Conservation (phyloP, 116 monocot species). For the Papilionanthe hybrid region DNA sequence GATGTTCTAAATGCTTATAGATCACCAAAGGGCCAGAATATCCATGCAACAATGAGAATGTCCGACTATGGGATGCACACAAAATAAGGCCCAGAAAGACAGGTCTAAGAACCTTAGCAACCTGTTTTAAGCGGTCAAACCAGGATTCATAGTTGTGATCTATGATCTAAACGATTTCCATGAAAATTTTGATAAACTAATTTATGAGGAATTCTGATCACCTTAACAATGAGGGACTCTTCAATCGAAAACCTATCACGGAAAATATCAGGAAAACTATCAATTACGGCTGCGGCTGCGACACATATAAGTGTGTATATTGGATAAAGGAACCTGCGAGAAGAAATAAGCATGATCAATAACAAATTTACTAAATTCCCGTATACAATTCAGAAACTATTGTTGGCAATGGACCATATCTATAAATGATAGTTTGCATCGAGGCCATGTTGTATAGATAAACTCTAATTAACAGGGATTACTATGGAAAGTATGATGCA, state of each 20-base stretch:
- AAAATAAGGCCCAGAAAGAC: constrained; percentile 80
- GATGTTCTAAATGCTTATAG: constrained; percentile 80
- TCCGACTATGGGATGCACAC: constrained; percentile 89
- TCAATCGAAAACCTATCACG: constrained; percentile 59
- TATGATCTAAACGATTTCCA: background rate
- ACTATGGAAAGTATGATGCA: background rate
- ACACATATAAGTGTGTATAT: constrained; percentile 97
- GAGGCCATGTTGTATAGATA: background rate
- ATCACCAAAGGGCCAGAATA: constrained; percentile 86
- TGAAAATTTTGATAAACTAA: background rate
- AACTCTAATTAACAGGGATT: background rate
- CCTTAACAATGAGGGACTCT: constrained; percentile 65
- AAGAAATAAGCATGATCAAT: background rate
- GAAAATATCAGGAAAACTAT: constrained; percentile 86
- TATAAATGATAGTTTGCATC: background rate
- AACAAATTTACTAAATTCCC: background rate
- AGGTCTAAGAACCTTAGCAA: constrained; percentile 67
- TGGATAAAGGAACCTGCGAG: constrained; percentile 91
- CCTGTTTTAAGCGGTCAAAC: constrained; percentile 32
- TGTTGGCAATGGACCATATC: background rate
- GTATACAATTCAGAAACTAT: background rate
- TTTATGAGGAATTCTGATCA: constrained; percentile 11
- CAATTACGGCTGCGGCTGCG: constrained; percentile 85
- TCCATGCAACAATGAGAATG: constrained; percentile 91
- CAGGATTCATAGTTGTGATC: background rate